phyloP scores from a whole-genome alignment of 2,329 filamentous ascomycete species.

The Exophiala sideris region DNA sequence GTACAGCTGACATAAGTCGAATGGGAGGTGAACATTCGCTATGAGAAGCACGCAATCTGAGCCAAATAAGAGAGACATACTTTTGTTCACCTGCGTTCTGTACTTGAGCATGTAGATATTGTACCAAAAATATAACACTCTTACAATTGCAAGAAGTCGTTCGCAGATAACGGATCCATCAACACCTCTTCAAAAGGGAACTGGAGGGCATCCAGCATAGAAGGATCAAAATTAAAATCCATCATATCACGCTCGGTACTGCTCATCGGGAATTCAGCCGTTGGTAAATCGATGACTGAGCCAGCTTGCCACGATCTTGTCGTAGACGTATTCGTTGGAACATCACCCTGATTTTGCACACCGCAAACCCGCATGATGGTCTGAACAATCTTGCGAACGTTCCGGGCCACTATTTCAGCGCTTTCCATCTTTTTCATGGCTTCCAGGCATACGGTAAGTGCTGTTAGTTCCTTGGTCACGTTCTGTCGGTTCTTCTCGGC shows the following conservation, averaged over 20 bases:
- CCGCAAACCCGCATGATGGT: conserved; percentile 16
- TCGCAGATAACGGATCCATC: neutral
- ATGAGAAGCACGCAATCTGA: too few species aligned
- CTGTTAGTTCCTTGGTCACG: conserved; percentile 4
- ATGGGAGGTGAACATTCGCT: too few species aligned
- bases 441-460: conserved; percentile 5
- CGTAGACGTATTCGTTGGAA: too few species aligned
- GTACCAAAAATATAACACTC: too few species aligned
- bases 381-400: conserved; percentile 12
- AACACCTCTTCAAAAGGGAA: neutral
- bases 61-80: too few species aligned
- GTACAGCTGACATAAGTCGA: too few species aligned
- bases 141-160: neutral
- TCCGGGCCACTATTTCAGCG: conserved; percentile 7
- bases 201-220: neutral
- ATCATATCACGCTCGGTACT: neutral
- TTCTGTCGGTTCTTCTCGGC: neutral
- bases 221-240: neutral
- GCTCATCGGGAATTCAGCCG: too few species aligned
- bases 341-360: neutral
- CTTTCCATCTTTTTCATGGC: conserved; percentile 14
- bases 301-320: too few species aligned
- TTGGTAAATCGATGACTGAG: too few species aligned
- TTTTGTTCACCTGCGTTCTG: too few species aligned
- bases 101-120: too few species aligned